phyloP scores from a whole-genome alignment of 495 filamentous ascomycete genomes.

The Penicillium cataractarum region DNA sequence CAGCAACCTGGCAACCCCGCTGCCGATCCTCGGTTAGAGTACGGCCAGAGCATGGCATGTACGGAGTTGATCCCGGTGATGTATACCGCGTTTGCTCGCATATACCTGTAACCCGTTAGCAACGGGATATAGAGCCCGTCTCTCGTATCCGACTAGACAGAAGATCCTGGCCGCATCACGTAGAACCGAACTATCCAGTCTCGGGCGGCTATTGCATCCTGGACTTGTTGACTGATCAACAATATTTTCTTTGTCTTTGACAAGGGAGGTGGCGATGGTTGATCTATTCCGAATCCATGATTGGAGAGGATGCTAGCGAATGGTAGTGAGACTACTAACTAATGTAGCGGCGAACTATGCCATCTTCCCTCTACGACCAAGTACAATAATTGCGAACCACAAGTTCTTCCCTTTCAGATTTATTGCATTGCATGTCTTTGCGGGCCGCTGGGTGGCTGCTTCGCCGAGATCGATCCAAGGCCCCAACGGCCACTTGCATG shows the following conservation, averaged over 20 bases:
- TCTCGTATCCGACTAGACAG: conserved; percentile 74
- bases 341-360: not conserved
- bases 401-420: no score
- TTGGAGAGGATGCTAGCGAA: not conserved
- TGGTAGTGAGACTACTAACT: not conserved
- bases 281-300: not conserved
- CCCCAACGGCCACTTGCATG: conserved; percentile 68
- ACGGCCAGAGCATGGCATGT: not conserved
- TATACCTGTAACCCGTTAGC: conserved; percentile 66
- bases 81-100: conserved; percentile 65
- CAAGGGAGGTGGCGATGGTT: not conserved
- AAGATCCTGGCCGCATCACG: conserved; percentile 89
- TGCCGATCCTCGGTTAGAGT: conserved; percentile 50
- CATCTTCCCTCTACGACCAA: not conserved
- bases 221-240: not conserved
- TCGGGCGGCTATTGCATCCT: not conserved
- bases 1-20: conserved; percentile 60
- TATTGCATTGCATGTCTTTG: no score
- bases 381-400: no score
- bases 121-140: conserved; percentile 70
- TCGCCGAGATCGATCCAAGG: conserved; percentile 71
- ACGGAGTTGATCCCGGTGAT: conserved; percentile 55
- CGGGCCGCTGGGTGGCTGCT: conserved; percentile 68
- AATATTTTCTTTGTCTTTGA: not conserved
- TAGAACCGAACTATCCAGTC: conserved; percentile 53